A percentile compares a stretch with the other conserved stretches of the same genome.
These are phyloP conservation scores for Trichoderma breve DNA, from an alignment of 2,329 filamentous ascomycete species.

Conservation along the genomic window DNA sequence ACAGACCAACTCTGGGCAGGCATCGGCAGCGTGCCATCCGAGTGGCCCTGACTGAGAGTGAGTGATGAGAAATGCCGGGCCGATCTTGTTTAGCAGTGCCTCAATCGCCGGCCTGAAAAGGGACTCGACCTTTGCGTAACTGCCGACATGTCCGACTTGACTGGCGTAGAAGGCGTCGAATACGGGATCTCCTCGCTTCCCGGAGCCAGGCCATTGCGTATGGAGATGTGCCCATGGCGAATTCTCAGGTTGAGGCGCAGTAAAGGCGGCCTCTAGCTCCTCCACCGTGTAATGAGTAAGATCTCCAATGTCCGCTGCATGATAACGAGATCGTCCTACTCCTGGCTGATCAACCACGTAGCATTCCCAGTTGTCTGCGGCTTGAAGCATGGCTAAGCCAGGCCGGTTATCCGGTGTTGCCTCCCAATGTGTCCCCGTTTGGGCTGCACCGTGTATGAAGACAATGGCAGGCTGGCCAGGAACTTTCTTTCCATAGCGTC, in stretches of 20 bases:
- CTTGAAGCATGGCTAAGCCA: not conserved
- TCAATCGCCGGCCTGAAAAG: not conserved
- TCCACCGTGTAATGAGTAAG: not conserved
- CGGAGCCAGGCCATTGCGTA: slow-evolving; percentile 44
- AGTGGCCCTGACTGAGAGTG: not conserved
- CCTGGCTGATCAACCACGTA: not conserved
- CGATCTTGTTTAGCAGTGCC: not conserved
- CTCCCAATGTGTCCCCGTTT: not conserved
- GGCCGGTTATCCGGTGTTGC: not conserved
- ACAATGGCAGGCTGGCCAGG: not conserved
- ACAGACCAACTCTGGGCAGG: not conserved
- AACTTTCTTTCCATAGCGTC: not conserved
- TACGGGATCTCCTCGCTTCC: slow-evolving; percentile 37
- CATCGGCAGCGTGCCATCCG: not conserved
- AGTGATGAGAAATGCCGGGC: not conserved
- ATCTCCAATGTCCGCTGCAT: not conserved
- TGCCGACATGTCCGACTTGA: not conserved
- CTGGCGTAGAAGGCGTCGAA: slow-evolving; percentile 40
- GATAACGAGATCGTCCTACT: not conserved
- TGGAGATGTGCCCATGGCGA: slow-evolving; percentile 26
- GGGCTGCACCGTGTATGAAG: not conserved
- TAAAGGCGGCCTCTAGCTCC: not conserved
- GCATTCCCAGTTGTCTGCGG: not conserved
- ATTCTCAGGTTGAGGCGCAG: not conserved
- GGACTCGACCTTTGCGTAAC: not conserved